These are phyloP conservation scores for Leucogyrophana mollusca DNA, from an alignment of 768 basidiomycete species.

Conservation along the genomic window DNA sequence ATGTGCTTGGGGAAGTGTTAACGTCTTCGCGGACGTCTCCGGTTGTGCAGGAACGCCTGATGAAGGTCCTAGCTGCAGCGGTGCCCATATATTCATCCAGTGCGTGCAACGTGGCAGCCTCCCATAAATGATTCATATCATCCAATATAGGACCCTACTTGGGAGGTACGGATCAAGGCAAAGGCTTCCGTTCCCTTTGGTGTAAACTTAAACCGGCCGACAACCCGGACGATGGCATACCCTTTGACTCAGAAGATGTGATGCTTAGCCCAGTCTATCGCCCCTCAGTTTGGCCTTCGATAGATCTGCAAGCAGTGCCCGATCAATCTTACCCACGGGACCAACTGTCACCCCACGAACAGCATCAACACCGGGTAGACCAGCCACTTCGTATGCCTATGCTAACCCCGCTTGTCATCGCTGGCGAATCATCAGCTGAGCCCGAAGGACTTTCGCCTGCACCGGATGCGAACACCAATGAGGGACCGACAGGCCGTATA, in stretches of 20 bases:
- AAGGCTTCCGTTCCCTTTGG: conserved; percentile 74
- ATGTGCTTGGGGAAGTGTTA: conserved; percentile 77
- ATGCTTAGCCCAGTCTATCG: conserved; percentile 69
- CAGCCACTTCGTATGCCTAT: too few species aligned
- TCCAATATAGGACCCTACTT: conserved; percentile 16
- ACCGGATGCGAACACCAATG: too few species aligned
- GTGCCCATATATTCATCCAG: conserved; percentile 46
- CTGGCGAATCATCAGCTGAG: too few species aligned
- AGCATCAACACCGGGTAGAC: too few species aligned
- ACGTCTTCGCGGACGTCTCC: conserved; percentile 63
- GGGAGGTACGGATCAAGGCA: conserved; percentile 29
- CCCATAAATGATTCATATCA: not conserved
- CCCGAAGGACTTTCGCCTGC: too few species aligned
- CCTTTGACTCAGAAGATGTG: conserved; percentile 74
- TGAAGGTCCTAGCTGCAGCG: conserved; percentile 81
- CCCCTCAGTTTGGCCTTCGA: conserved; percentile 23
- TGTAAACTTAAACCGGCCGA: conserved; percentile 73
- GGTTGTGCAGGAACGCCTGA: conserved; percentile 75
- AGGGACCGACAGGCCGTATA: too few species aligned
- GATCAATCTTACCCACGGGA: conserved; percentile 32
- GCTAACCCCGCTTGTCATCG: too few species aligned
- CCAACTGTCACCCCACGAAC: too few species aligned
- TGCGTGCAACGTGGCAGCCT: conserved; percentile 8
- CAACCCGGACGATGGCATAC: conserved; percentile 83
- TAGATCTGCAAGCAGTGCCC: too few species aligned